Conservation (phyloP, 2,329 filamentous ascomycete species). For the Pseudodiploospora longispora region DNA sequence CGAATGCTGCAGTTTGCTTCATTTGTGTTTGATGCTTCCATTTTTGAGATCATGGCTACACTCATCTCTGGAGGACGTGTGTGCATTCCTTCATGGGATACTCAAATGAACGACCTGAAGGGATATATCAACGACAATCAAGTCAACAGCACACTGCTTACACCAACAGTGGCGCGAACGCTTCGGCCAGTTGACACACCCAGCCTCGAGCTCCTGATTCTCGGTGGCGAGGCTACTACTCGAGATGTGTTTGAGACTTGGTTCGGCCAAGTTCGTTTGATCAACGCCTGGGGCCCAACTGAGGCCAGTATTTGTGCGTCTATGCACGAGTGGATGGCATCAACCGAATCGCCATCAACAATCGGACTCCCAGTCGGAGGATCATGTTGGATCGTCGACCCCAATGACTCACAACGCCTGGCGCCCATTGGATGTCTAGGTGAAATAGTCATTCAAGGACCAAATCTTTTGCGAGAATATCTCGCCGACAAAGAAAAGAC, state of each 20-base stretch:
- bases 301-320: slow-evolving; percentile 1
- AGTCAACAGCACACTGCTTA: slow-evolving; percentile 8
- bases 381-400: slow-evolving; percentile 6
- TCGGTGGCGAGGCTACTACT: slow-evolving; percentile 10
- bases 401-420: not conserved
- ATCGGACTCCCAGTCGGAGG: slow-evolving; percentile 2
- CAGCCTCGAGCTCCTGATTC: slow-evolving; percentile 6
- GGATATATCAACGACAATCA: not conserved
- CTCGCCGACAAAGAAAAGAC: slow-evolving; percentile 3
- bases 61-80: slow-evolving; percentile 7
- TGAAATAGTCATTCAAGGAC: slow-evolving; percentile 2
- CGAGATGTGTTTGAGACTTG: slow-evolving; percentile 8
- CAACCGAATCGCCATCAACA: not conserved
- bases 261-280: slow-evolving; percentile 6
- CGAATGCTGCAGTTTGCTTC: slow-evolving; percentile 8
- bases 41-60: slow-evolving; percentile 1
- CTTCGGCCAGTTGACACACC: slow-evolving; percentile 11
- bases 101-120: slow-evolving; percentile 1
- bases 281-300: slow-evolving; percentile 12
- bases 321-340: not conserved
- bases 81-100: slow-evolving; percentile 7
- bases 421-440: slow-evolving; percentile 1
- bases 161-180: slow-evolving; percentile 12
- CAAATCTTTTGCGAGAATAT: slow-evolving; percentile 5
- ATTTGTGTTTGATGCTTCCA: slow-evolving; percentile 4